Conservation (phyloP, 2,329 filamentous ascomycete species). For the Periconia sp. region DNA sequence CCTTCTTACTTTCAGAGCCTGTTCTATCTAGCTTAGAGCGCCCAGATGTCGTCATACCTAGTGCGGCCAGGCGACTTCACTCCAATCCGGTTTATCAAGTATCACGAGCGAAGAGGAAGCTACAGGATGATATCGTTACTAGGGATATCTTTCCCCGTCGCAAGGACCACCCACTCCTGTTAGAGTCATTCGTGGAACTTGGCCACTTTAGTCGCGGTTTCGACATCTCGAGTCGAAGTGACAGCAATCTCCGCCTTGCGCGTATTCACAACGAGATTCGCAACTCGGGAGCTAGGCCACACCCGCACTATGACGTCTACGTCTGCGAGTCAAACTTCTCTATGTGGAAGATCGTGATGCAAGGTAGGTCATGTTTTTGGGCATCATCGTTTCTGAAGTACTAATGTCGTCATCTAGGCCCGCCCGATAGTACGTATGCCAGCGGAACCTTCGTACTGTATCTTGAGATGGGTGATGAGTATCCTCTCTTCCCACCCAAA, state of each 20-base stretch:
- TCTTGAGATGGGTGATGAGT: slow-evolving; percentile 44
- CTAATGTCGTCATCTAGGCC: slow-evolving; percentile 12
- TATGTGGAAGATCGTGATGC: slow-evolving; percentile 51
- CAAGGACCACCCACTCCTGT: slow-evolving; percentile 38
- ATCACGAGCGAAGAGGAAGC: not conserved
- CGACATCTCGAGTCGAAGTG: slow-evolving; percentile 3
- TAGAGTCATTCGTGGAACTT: slow-evolving; percentile 14
- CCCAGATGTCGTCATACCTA: slow-evolving; percentile 23
- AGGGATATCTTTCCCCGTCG: slow-evolving; percentile 37
- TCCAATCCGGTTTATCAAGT: slow-evolving; percentile 6
- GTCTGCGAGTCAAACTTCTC: slow-evolving; percentile 47
- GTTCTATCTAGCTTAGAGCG: slow-evolving; percentile 44
- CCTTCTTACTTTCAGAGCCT: too few relatives aligned
- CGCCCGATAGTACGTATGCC: slow-evolving; percentile 37
- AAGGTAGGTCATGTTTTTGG: too few relatives aligned
- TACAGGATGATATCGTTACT: slow-evolving; percentile 30
- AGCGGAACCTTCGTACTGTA: slow-evolving; percentile 45
- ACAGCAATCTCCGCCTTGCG: slow-evolving; percentile 27
- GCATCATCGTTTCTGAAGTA: too few relatives aligned
- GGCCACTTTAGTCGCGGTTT: slow-evolving; percentile 4
- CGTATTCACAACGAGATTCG: slow-evolving; percentile 43
- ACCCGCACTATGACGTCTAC: slow-evolving; percentile 48
- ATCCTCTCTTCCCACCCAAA: slow-evolving; percentile 42
- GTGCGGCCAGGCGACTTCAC: not conserved
- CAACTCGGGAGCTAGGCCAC: slow-evolving; percentile 32